phyloP scores from a whole-genome alignment of 306 rosid species.

The Prunus fruticosa region DNA sequence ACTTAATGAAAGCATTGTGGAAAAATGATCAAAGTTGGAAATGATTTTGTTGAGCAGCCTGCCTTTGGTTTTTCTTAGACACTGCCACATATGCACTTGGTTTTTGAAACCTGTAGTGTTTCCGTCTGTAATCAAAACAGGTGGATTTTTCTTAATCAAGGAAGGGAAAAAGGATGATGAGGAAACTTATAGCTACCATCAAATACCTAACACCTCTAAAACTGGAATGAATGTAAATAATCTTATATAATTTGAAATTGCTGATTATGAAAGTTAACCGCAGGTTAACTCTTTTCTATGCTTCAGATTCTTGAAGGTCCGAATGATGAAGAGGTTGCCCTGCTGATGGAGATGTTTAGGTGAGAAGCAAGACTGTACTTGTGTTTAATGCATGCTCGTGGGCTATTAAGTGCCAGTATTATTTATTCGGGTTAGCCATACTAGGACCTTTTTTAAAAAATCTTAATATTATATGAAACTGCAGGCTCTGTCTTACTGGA shows the following conservation, averaged over 20 bases:
- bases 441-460: constrained; percentile 7
- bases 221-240: constrained; percentile 18
- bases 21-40: not conserved
- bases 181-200: not conserved
- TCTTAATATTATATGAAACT: constrained; percentile 12
- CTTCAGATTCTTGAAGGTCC: constrained; percentile 94
- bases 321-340: constrained; percentile 87
- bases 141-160: not conserved
- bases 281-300: constrained; percentile 65
- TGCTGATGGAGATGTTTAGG: constrained; percentile 94
- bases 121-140: not conserved
- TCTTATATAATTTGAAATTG: constrained; percentile 35
- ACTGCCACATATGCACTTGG: not conserved
- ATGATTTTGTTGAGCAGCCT: not conserved
- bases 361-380: constrained; percentile 42
- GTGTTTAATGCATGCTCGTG: constrained; percentile 9
- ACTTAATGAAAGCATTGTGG: not conserved
- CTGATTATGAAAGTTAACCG: constrained; percentile 58
- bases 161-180: not conserved
- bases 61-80: not conserved
- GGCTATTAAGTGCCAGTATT: constrained; percentile 8
- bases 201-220: constrained; percentile 1
- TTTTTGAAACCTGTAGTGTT: not conserved
- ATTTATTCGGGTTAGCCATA: constrained; percentile 1
- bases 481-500: constrained; percentile 84